Base-by-base conservation (phyloP, 2,329 filamentous ascomycete genomes). In the Aspergillus tamarii region DNA sequence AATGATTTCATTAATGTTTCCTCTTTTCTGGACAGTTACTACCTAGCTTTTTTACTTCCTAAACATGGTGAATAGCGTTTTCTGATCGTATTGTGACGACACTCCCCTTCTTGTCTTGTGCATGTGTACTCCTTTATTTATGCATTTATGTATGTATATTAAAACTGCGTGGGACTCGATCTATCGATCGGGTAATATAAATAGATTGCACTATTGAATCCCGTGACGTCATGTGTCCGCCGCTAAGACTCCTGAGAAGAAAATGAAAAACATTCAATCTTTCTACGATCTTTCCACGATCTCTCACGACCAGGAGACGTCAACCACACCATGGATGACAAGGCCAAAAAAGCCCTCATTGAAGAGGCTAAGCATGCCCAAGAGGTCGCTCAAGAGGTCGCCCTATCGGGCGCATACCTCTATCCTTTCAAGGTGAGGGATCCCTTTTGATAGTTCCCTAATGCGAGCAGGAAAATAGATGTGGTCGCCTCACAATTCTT, bases 391-490 rank as follows among this genome's bases (percentile, higher is more conserved):
- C 80, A 84, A 46, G 88, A 92, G 72, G 91, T 92, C 36, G 87
- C 89, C 58, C 87, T 84, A 70, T 96, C 93, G 67, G 87, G 88
- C 57, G 88, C 93, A 28, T 97, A 95, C 75, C 78, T 96, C 67
- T 97, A 97, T 78, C 94, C 94, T 30, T 84, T 97, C 78, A 93
- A 87, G 77, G 87, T 85, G 76, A 62, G 72, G 59, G 28, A 21
- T 34, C 32, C 32, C 32, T 48, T 14, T n/a, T 28, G 30, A 23
- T 8, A 23, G 14, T 4, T 34, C 30, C 11, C 30, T 2, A 21
- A 36, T 50, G 14, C 16, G 21, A 32, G 32, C 32, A 34, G 32
- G 2, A 4, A 34, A 34, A 11, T 11, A 11, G 10, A 34, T 34
- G 11, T 12, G 32, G 10, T 34, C 32, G 11, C 32, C 32, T 7